These are phyloP conservation scores for Moelleriella libera DNA, from an alignment of 2,329 filamentous ascomycete genomes.

Conservation along the genomic window DNA sequence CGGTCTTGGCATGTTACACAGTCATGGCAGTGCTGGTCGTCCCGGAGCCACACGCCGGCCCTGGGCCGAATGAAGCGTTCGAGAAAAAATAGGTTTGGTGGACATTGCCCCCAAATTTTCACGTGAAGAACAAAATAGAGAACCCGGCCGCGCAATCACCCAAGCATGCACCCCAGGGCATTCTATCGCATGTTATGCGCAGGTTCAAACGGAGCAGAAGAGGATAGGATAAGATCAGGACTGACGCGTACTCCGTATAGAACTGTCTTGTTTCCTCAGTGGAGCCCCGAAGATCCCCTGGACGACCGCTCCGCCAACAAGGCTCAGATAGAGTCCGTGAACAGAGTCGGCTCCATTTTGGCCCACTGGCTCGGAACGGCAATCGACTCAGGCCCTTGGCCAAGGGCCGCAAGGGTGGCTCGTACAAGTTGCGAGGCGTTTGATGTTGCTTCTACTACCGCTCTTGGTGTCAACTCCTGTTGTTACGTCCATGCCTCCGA, in stretches of 20 bases:
- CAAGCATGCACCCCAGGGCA: background rate
- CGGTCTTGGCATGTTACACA: background rate
- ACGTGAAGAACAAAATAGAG: too few relatives aligned
- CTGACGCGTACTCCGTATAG: background rate
- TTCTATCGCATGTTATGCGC: background rate
- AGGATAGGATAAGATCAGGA: background rate
- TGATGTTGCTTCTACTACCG: background rate
- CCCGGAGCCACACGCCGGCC: background rate
- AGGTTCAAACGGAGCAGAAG: too few relatives aligned
- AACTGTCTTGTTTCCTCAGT: background rate
- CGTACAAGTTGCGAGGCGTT: background rate
- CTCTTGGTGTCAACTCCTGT: background rate
- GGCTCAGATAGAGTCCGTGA: background rate
- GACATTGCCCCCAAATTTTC: too few relatives aligned
- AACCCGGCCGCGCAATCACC: too few relatives aligned
- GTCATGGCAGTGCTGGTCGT: background rate
- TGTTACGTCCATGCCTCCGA: background rate
- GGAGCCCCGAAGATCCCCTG: background rate
- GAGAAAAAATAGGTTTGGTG: too few relatives aligned
- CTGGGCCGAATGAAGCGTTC: background rate
- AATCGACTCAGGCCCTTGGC: background rate
- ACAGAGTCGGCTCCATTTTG: background rate
- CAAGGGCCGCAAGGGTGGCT: background rate
- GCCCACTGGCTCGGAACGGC: conserved; percentile 1
- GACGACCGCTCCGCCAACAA: background rate